Evolutionary conservation across 2,329 filamentous ascomycete species (phyloP).

Genomic region (Colletotrichum sp.): DNA sequence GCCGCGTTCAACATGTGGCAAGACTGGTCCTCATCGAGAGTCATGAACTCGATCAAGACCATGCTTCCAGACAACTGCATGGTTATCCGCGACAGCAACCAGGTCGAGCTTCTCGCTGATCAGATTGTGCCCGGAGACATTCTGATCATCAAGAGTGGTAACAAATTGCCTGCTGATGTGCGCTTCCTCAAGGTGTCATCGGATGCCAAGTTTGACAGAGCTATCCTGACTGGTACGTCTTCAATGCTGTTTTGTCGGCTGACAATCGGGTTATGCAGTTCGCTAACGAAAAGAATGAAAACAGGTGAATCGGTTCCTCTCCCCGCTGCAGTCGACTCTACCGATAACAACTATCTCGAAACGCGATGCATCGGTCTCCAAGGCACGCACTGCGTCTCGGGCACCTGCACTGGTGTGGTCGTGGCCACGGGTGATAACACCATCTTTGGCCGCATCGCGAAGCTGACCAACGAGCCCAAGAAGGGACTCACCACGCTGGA

Average conservation of each 20-base stretch:
- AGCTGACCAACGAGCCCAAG: constrained; percentile 73
- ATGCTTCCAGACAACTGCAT: constrained; percentile 80
- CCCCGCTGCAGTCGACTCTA: constrained; percentile 66
- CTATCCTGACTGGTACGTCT: constrained; percentile 68
- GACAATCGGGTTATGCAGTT: neutral
- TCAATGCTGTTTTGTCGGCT: neutral
- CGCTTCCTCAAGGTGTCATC: constrained; percentile 72
- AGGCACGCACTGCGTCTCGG: constrained; percentile 79
- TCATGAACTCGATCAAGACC: constrained; percentile 80
- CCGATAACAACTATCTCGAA: constrained; percentile 77
- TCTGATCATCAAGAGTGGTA: constrained; percentile 70
- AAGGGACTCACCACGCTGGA: constrained; percentile 73
- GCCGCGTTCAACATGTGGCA: constrained; percentile 74
- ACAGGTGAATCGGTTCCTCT: constrained; percentile 70
- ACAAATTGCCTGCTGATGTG: constrained; percentile 77
- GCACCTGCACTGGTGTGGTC: constrained; percentile 69
- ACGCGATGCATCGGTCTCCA: constrained; percentile 78
- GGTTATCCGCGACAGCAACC: constrained; percentile 64
- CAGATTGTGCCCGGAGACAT: constrained; percentile 78
- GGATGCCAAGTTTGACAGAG: constrained; percentile 75
- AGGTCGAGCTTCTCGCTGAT: constrained; percentile 53
- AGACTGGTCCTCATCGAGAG: constrained; percentile 77
- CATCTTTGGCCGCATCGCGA: constrained; percentile 78
- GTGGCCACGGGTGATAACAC: constrained; percentile 76
- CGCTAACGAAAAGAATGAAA: neutral